Evolutionary conservation across 1,139 yeast species (phyloP), one percentile per base, ranked within the genome.

Genomic region (Taphrina confusa): DNA sequence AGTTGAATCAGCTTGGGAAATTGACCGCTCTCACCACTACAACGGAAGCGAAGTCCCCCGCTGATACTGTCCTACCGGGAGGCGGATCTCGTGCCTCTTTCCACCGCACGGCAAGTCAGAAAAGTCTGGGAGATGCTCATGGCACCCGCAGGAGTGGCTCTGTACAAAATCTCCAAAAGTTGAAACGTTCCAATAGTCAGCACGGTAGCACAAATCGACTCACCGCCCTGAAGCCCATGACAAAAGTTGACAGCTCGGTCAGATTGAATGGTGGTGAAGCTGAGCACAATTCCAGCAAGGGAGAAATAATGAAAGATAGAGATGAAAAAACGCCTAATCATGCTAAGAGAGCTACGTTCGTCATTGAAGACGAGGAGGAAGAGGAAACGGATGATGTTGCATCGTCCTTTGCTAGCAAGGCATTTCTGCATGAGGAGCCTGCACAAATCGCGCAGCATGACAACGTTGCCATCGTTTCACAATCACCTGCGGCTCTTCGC

Each of bases 1-100:
- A 54, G n/a, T 27, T 54, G 36, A 54, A 54, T 34, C 58, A 54
- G 39, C 58, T 54, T 4, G 51, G 58, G 12, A 54, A 54, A 25
- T 27, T 54, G 50, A 54, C 58, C 11, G 58, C 58, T 22, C 25
- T 54, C 36, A 40, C 57, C 6, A 34, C 40, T 22, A 34, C 12
- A 11, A 40, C 31, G 14, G 34, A 42, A 11, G 18, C 23, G 18
- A 28, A 45, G 18, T 27, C 36, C 16, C 20, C 31, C 5, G n/a
- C 25, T n/a, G 58, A 54, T 4, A 12, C 37, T 9, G 44, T 18
- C 6, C 27, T 30, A 11, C 14, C 16, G 12, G 51, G 30, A 4
- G 31, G 50, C 1, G 31, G 51, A 16, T 51, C 36, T 6, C 25
- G 42, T 20, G 23, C 45, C 5, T 34, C 36, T 22, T 11, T 54